These are phyloP conservation scores for Zymoseptoria pseudotritici DNA, from an alignment of 2,329 filamentous ascomycete species.

Conservation along the genomic window DNA sequence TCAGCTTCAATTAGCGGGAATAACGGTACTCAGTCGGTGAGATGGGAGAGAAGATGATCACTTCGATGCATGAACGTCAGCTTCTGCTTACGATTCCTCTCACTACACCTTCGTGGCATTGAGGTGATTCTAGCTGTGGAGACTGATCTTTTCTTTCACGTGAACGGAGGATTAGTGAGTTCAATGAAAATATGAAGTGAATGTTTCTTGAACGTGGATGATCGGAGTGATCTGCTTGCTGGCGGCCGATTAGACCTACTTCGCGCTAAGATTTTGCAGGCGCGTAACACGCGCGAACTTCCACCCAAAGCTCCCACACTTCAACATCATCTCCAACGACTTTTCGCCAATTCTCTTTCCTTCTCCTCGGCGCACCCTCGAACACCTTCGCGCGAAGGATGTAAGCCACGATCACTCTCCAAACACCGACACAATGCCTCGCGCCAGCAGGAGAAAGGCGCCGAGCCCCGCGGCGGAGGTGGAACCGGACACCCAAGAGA, in stretches of 20 bases:
- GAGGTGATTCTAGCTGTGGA: background rate
- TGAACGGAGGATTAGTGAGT: background rate
- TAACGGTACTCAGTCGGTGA: background rate
- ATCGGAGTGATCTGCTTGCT: background rate
- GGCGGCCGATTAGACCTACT: no score
- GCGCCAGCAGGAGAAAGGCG: conserved; percentile 12
- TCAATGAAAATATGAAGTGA: background rate
- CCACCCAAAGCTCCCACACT: background rate
- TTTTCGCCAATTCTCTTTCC: background rate
- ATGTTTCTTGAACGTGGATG: background rate
- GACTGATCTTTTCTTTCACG: background rate
- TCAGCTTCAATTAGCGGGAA: conserved; percentile 16
- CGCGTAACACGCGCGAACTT: background rate
- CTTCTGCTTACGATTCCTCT: no score
- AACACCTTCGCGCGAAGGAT: background rate
- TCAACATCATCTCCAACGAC: background rate
- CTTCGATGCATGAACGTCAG: no score
- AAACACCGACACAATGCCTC: conserved; percentile 7
- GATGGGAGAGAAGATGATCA: no score
- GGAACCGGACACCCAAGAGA: conserved; percentile 12
- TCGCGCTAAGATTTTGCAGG: background rate
- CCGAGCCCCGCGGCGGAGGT: conserved; percentile 11
- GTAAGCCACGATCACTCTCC: background rate
- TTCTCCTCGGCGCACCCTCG: background rate
- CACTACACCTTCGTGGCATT: background rate